A percentile compares a stretch with the other conserved stretches of the same genome.
Evolutionary conservation across 2,329 filamentous ascomycete genomes (phyloP).

Genomic region (Xylaria sp.): DNA sequence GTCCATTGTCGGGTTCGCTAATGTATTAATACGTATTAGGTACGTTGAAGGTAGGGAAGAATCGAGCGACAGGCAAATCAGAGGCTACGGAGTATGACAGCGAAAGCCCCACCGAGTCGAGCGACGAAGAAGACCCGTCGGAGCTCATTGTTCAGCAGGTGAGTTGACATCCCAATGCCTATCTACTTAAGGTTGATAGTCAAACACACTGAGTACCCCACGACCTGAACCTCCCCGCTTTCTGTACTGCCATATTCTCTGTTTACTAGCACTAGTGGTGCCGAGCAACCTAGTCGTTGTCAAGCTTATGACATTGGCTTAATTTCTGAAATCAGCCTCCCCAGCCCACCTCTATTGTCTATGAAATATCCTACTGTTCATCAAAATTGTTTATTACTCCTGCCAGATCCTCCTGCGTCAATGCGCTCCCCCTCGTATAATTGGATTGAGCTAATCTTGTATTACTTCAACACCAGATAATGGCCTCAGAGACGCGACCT

Average conservation of each 20-base stretch:
- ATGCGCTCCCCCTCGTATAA: background rate
- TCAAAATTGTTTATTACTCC: background rate
- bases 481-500: conserved; percentile 36
- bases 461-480: conserved; percentile 35
- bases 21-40: conserved; percentile 28
- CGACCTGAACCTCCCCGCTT: background rate
- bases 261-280: background rate
- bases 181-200: background rate
- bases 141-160: conserved; percentile 32
- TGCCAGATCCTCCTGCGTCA: background rate
- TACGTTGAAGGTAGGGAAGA: conserved; percentile 22
- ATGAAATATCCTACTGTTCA: background rate
- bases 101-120: conserved; percentile 32
- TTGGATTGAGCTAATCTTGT: conserved; percentile 11
- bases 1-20: background rate
- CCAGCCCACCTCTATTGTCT: background rate
- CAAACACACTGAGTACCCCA: conserved; percentile 7
- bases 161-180: conserved; percentile 10
- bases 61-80: conserved; percentile 22
- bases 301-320: background rate
- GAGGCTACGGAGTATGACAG: conserved; percentile 29
- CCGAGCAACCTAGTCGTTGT: background rate
- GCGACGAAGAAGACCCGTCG: conserved; percentile 33
- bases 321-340: background rate
- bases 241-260: background rate